These are phyloP conservation scores for Fusarium hostae DNA, from an alignment of 2,329 filamentous ascomycete species.

Conservation along the genomic window DNA sequence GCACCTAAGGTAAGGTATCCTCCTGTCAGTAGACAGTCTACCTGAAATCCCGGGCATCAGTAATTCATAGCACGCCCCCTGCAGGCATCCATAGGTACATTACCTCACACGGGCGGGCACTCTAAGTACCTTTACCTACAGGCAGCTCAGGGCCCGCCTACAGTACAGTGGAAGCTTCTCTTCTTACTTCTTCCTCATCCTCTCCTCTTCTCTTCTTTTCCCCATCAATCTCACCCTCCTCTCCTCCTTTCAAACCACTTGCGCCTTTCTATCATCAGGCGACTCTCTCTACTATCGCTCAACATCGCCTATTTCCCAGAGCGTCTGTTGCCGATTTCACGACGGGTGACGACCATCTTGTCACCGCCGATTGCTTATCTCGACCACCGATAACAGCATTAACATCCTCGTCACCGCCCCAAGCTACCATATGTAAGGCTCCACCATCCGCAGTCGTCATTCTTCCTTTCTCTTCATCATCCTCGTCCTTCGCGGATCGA, in stretches of 20 bases:
- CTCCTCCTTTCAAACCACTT: slow-evolving; percentile 13
- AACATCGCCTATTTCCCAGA: neutral
- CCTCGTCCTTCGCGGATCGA: slow-evolving; percentile 32
- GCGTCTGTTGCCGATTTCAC: neutral
- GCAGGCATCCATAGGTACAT: neutral
- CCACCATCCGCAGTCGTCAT: slow-evolving; percentile 37
- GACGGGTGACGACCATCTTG: slow-evolving; percentile 41
- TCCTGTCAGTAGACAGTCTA: neutral
- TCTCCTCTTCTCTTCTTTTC: slow-evolving; percentile 23
- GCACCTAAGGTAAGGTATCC: neutral
- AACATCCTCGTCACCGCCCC: slow-evolving; percentile 43
- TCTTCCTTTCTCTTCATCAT: slow-evolving; percentile 28
- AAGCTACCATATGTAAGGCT: slow-evolving; percentile 38
- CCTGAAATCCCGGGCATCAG: slow-evolving; percentile 16
- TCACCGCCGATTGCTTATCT: slow-evolving; percentile 45
- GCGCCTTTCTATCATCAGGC: neutral
- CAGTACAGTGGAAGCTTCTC: slow-evolving; percentile 28
- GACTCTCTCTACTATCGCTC: neutral
- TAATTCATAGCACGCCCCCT: slow-evolving; percentile 23
- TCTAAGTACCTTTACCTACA: neutral
- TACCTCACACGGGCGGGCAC: neutral
- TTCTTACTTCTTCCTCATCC: slow-evolving; percentile 36
- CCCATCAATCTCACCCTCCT: slow-evolving; percentile 29
- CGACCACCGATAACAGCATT: slow-evolving; percentile 39
- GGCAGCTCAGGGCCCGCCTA: slow-evolving; percentile 27